phyloP scores from a whole-genome alignment of 306 rosid genomes.

The Vigna reflexopilosa region DNA sequence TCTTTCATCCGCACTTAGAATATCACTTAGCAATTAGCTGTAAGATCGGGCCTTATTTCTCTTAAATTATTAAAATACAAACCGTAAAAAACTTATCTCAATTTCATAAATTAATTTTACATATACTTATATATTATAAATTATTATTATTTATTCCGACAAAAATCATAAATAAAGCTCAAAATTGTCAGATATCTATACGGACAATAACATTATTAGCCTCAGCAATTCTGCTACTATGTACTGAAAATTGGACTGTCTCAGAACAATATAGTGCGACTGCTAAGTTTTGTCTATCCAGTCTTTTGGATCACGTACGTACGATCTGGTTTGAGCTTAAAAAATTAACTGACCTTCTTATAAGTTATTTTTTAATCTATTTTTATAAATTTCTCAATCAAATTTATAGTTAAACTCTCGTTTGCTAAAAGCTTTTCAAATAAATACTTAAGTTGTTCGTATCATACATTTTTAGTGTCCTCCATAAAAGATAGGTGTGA shows the following conservation, averaged over 20 bases:
- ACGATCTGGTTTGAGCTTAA: not conserved
- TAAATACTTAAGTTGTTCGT: not conserved
- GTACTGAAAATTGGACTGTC: not conserved
- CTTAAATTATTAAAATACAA: slow-evolving; percentile 6
- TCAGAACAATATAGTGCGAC: not conserved
- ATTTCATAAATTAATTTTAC: too few relatives aligned
- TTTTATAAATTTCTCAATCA: not conserved
- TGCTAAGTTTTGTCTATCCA: not conserved
- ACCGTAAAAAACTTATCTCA: too few relatives aligned
- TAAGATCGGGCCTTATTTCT: not conserved
- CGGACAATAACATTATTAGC: not conserved
- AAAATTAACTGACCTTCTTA: not conserved
- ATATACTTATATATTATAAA: too few relatives aligned
- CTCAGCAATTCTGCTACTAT: not conserved
- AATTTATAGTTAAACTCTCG: not conserved
- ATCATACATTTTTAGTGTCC: too few relatives aligned
- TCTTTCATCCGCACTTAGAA: too few relatives aligned
- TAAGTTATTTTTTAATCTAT: not conserved
- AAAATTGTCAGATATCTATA: not conserved
- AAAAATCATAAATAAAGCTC: not conserved
- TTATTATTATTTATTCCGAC: too few relatives aligned
- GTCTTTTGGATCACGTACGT: not conserved
- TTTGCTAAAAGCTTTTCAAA: not conserved
- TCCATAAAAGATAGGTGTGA: not conserved
- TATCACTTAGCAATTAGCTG: not conserved